phyloP scores from a whole-genome alignment of 805 yeast genomes.

The Sugiyamaella mastotermitis region DNA sequence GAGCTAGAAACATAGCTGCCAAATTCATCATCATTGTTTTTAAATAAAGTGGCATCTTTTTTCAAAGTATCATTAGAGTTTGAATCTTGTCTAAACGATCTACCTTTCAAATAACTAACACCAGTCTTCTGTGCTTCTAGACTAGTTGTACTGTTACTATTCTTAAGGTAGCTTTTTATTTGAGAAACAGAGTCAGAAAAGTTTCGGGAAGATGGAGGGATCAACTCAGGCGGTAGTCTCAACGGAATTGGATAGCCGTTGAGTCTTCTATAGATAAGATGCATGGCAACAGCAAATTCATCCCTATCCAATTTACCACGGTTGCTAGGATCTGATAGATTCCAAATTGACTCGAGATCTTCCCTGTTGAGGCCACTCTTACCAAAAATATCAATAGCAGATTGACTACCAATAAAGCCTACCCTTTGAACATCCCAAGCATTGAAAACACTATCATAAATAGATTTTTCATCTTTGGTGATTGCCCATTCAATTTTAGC shows the following conservation, averaged over 20 bases:
- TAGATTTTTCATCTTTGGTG: slow-evolving; percentile 77
- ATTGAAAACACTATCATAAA: slow-evolving; percentile 79
- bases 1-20: slow-evolving; percentile 52
- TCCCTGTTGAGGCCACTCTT: slow-evolving; percentile 84
- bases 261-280: slow-evolving; percentile 81
- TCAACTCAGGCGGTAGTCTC: slow-evolving; percentile 77
- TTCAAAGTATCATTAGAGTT: slow-evolving; percentile 31
- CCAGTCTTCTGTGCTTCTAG: slow-evolving; percentile 24
- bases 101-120: slow-evolving; percentile 27
- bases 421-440: slow-evolving; percentile 71
- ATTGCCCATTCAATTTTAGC: slow-evolving; percentile 74
- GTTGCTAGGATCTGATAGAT: slow-evolving; percentile 73
- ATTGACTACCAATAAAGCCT: slow-evolving; percentile 73
- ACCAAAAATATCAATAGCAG: slow-evolving; percentile 80
- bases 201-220: slow-evolving; percentile 79
- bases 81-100: slow-evolving; percentile 27
- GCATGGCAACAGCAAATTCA: slow-evolving; percentile 96
- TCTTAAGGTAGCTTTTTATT: slow-evolving; percentile 59
- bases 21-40: slow-evolving; percentile 64
- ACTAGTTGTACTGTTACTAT: slow-evolving; percentile 27
- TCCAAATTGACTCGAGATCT: slow-evolving; percentile 90
- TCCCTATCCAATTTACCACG: slow-evolving; percentile 80
- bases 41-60: slow-evolving; percentile 53
- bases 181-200: slow-evolving; percentile 64
- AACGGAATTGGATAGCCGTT: slow-evolving; percentile 84